Evolutionary conservation across 257 asterid species (phyloP).

Genomic region (Galeopsis tetrahit): DNA sequence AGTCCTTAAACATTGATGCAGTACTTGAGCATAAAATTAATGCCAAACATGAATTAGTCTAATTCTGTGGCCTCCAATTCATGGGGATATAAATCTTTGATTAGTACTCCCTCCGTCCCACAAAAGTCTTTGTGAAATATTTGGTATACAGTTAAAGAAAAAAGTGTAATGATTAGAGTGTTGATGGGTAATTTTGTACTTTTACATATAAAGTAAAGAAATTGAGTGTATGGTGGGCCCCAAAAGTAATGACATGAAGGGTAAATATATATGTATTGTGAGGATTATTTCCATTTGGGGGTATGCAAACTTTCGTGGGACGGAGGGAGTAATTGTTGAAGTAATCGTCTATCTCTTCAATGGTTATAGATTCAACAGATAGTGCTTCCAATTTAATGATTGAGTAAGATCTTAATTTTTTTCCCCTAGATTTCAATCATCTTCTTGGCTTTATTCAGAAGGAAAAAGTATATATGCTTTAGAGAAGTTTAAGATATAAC

Average conservation of each 20-base stretch:
- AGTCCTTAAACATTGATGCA: background rate
- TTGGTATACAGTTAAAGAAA: too few relatives aligned
- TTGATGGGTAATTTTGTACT: too few relatives aligned
- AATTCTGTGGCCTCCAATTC: background rate
- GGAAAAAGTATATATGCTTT: background rate
- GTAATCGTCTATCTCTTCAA: background rate
- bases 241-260: too few relatives aligned
- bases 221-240: too few relatives aligned
- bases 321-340: background rate
- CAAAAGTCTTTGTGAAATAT: too few relatives aligned
- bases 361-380: background rate
- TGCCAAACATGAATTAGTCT: background rate
- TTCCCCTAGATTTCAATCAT: background rate
- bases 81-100: background rate
- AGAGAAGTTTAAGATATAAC: background rate
- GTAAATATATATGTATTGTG: too few relatives aligned
- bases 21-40: background rate
- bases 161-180: too few relatives aligned
- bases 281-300: too few relatives aligned
- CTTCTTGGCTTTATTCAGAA: background rate
- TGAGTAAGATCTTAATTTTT: background rate
- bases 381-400: background rate
- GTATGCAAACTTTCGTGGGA: too few relatives aligned
- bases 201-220: too few relatives aligned
- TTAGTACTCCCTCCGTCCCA: background rate